Base-by-base conservation (phyloP, 768 basidiomycete genomes). In the Amylocystis lapponica region DNA sequence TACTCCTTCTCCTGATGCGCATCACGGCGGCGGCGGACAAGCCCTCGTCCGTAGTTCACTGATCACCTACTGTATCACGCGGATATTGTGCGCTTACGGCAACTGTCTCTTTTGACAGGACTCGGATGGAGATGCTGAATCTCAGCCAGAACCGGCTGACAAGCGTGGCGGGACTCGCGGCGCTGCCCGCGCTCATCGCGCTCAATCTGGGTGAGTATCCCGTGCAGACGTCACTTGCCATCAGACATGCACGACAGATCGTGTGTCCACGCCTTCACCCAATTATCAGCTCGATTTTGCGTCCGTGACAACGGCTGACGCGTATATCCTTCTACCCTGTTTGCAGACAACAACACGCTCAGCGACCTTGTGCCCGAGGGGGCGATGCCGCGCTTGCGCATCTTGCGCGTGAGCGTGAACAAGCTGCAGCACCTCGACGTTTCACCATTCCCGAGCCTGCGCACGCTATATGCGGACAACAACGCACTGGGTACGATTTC, bases 391-490 rank as follows among this genome's bases (percentile, higher is more conserved):
- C 77, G 75, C 51, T 64, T 99, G 51, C 81, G 88, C n/a, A 82
- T 90, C 36, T 76, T 98, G 40, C 83, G 90, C 25, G 68, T 85
- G 39, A 92, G 86, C 69, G 77, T 79, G 58, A 99, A 99, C 66
- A 74, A 78, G 29, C 64, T 99, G 51, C 64, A 72, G 39, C 60
- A 67, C 45, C 70, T 99, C 43, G 73, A 90, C 56, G 54, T 70
- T 12, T 72, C 71, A 26, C 64, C 70, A 27, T 77, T 87, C 59
- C 68, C 77, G 2, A 82, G 80, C 61, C 66, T 97, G 55, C 79
- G 92, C 51, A 95, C 89, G 59, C 76, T 99, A 12, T 97, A 96
- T 62, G 79, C 87, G 63, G 96, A 99, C 70, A 82, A 83, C 62
- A 95, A 96, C 59, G 62, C 63, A 30, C 69, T 89, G 25, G 65